phyloP scores from a whole-genome alignment of 75 land plant genomes.

The Cunninghamia lanceolata region DNA sequence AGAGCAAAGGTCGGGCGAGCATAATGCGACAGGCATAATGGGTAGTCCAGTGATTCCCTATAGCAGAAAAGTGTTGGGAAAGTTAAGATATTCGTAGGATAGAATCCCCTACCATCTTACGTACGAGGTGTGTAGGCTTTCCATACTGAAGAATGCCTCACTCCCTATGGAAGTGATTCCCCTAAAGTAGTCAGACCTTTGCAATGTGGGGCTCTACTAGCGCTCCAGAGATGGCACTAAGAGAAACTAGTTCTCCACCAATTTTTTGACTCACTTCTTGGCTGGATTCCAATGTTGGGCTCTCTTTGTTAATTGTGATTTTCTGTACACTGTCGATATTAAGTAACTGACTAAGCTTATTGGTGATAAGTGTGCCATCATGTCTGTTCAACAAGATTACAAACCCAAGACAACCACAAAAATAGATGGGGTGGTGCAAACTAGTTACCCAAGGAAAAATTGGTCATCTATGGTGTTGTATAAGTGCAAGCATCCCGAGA shows the following conservation, averaged over 20 bases:
- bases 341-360: conserved; percentile 44
- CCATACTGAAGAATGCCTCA: no score
- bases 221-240: no score
- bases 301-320: conserved; percentile 83
- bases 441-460: conserved; percentile 66
- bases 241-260: conserved; percentile 85
- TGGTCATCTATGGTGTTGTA: conserved; percentile 88
- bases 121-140: conserved; percentile 70
- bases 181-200: conserved; percentile 52
- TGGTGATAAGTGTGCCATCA: conserved; percentile 61
- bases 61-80: neutral
- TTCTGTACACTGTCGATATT: conserved; percentile 56
- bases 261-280: conserved; percentile 70
- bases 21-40: neutral
- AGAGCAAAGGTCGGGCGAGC: no score
- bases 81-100: conserved; percentile 66
- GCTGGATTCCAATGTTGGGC: conserved; percentile 77
- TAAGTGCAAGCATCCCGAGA: no score
- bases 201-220: conserved; percentile 43
- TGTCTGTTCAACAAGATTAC: conserved; percentile 82
- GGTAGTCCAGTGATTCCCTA: neutral
- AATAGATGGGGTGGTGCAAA: conserved; percentile 75
- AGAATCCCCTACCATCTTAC: conserved; percentile 74
- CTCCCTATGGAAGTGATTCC: no score
- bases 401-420: conserved; percentile 55